These are phyloP conservation scores for Trichoderma sp. DNA, from an alignment of 2,329 filamentous ascomycete species.

Conservation along the genomic window DNA sequence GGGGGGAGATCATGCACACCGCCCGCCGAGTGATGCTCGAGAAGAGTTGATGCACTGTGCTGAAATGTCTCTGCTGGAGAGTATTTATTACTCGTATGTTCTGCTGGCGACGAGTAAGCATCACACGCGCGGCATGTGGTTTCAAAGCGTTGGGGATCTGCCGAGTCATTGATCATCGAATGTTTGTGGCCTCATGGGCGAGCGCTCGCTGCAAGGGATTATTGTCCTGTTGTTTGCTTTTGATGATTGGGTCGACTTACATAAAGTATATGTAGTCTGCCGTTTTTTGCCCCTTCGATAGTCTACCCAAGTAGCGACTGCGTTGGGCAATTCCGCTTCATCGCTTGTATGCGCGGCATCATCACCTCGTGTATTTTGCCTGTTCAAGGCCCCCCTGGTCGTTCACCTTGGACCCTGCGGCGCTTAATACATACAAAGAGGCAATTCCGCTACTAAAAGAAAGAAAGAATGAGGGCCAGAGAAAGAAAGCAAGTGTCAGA, in stretches of 20 bases:
- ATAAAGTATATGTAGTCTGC: neutral
- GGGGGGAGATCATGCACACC: slow-evolving; percentile 23
- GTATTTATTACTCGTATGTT: neutral
- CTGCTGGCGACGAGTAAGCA: neutral
- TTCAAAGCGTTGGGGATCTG: slow-evolving; percentile 1
- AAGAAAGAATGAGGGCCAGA: neutral
- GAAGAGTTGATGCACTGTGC: neutral
- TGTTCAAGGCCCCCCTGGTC: neutral
- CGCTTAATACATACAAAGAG: neutral
- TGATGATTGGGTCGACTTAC: neutral
- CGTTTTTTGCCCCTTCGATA: neutral
- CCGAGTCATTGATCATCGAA: neutral
- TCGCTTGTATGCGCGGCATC: neutral
- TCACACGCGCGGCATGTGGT: neutral
- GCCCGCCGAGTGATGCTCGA: neutral
- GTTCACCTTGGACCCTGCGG: neutral
- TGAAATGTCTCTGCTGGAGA: neutral
- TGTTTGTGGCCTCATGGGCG: slow-evolving; percentile 3
- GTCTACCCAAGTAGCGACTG: neutral
- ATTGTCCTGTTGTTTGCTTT: neutral
- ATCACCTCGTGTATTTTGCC: neutral
- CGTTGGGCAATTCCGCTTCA: slow-evolving; percentile 10
- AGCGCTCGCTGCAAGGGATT: neutral
- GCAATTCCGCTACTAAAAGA: neutral
- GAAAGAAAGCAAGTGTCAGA: neutral